Percentiles rank a stretch among this genome's conserved stretches.
Conservation (phyloP, 805 yeast species). For the Spathaspora boniae region DNA sequence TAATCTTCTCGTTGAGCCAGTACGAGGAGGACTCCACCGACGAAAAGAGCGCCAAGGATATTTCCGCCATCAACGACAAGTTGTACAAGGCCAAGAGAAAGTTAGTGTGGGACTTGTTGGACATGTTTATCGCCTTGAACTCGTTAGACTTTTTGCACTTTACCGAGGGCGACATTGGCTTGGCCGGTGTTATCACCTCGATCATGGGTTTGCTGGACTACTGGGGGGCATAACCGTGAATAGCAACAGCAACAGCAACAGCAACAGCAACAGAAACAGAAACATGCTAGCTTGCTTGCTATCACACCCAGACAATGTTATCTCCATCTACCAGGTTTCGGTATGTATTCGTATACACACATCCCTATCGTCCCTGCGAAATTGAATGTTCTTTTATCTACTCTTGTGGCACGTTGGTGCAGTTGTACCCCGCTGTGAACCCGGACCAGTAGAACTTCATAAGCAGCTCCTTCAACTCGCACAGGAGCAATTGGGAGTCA, state of each 20-base stretch:
- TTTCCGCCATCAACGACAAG: slow-evolving; percentile 40
- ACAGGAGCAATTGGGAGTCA: no score
- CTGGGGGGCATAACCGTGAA: slow-evolving; percentile 63
- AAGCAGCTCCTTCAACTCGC: slow-evolving; percentile 21
- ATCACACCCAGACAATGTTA: slow-evolving; percentile 1
- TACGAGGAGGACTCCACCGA: slow-evolving; percentile 11
- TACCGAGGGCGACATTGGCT: slow-evolving; percentile 78
- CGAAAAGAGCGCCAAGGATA: slow-evolving; percentile 25
- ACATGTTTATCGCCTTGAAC: slow-evolving; percentile 70
- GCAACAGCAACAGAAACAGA: no score
- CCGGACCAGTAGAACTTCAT: slow-evolving; percentile 36
- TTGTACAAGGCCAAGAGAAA: slow-evolving; percentile 53
- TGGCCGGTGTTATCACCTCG: slow-evolving; percentile 82
- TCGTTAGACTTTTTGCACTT: slow-evolving; percentile 56
- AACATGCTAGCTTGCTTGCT: no score
- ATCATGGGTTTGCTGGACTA: slow-evolving; percentile 69
- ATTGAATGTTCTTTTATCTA: neutral
- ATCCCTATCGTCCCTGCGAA: neutral
- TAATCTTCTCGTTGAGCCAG: slow-evolving; percentile 13
- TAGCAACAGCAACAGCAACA: slow-evolving; percentile 20
- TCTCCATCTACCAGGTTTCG: neutral
- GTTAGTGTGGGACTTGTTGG: slow-evolving; percentile 73
- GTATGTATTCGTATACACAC: neutral
- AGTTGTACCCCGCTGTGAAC: slow-evolving; percentile 19
- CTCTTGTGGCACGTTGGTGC: neutral